phyloP scores from a whole-genome alignment of 768 basidiomycete species.

The Imleria badia region DNA sequence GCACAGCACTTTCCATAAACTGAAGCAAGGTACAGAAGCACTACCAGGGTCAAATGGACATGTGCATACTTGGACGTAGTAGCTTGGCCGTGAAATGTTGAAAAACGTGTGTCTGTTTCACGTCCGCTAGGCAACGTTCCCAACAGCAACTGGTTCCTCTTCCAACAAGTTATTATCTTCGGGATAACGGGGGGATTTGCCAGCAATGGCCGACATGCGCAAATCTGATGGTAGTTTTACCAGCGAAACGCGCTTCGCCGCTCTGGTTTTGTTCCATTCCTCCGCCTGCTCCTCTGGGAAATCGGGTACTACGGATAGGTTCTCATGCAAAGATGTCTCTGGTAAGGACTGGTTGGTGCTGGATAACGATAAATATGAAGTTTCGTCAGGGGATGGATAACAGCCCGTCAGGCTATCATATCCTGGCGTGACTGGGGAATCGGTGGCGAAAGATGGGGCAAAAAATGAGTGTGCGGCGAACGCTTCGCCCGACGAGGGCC shows the following conservation, averaged over 20 bases:
- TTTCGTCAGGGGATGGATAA: conserved; percentile 30
- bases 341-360: conserved; percentile 19
- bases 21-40: conserved; percentile 7
- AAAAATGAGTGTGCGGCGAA: conserved; percentile 34
- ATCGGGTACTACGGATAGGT: conserved; percentile 46
- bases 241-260: conserved; percentile 81
- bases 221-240: conserved; percentile 67
- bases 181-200: conserved; percentile 14
- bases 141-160: conserved; percentile 10
- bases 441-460: conserved; percentile 29
- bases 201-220: conserved; percentile 25
- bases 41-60: background rate
- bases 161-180: conserved; percentile 1
- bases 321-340: conserved; percentile 40
- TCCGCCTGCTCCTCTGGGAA: conserved; percentile 71
- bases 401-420: conserved; percentile 33
- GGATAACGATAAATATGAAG: conserved; percentile 23
- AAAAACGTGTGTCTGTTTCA: conserved; percentile 5
- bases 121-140: conserved; percentile 1
- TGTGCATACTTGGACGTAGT: conserved; percentile 7
- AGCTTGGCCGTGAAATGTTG: conserved; percentile 2
- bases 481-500: conserved; percentile 45
- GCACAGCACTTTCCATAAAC: conserved; percentile 3
- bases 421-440: conserved; percentile 35
- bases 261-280: conserved; percentile 83